phyloP scores from a whole-genome alignment of 345 rosid species.

The Cardamine resedifolia region DNA sequence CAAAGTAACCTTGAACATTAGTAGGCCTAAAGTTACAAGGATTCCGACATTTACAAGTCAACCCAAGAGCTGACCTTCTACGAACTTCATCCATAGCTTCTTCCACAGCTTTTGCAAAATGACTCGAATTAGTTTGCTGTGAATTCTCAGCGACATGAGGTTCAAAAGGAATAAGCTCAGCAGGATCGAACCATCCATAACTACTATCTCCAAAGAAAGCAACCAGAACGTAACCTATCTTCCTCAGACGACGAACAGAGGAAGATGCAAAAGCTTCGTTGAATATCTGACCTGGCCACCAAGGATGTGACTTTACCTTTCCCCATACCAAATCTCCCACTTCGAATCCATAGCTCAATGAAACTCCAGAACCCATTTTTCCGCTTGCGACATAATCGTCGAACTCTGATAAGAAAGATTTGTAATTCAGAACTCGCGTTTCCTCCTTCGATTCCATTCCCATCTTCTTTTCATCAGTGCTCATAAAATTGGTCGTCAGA shows the following conservation, averaged over 20 bases:
- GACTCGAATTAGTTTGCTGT: conserved; percentile 53
- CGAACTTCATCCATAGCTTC: conserved; percentile 82
- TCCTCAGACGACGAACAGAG: conserved; percentile 67
- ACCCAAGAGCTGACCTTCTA: conserved; percentile 66
- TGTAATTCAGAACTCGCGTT: conserved; percentile 33
- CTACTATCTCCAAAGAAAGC: conserved; percentile 95
- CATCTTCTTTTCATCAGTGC: neutral
- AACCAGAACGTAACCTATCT: conserved; percentile 71
- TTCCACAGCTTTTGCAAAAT: conserved; percentile 73
- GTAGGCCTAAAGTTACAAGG: conserved; percentile 56
- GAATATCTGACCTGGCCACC: conserved; percentile 97
- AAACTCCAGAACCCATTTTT: conserved; percentile 46
- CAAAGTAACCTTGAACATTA: conserved; percentile 61
- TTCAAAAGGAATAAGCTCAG: conserved; percentile 77
- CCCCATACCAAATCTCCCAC: conserved; percentile 97
- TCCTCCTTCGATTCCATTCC: conserved; percentile 6
- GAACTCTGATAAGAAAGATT: conserved; percentile 59
- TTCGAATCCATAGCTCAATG: conserved; percentile 65
- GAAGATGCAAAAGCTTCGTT: conserved; percentile 70
- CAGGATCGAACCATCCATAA: conserved; percentile 93
- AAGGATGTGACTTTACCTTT: conserved; percentile 91
- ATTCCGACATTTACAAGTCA: conserved; percentile 79
- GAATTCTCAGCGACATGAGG: conserved; percentile 61
- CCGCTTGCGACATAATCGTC: conserved; percentile 78
- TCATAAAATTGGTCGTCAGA: conserved; percentile 30